Percentiles rank a stretch among this genome's conserved stretches.
Evolutionary conservation across 139 green algal genomes (phyloP).

Genomic region (Nannochloris sp.): DNA sequence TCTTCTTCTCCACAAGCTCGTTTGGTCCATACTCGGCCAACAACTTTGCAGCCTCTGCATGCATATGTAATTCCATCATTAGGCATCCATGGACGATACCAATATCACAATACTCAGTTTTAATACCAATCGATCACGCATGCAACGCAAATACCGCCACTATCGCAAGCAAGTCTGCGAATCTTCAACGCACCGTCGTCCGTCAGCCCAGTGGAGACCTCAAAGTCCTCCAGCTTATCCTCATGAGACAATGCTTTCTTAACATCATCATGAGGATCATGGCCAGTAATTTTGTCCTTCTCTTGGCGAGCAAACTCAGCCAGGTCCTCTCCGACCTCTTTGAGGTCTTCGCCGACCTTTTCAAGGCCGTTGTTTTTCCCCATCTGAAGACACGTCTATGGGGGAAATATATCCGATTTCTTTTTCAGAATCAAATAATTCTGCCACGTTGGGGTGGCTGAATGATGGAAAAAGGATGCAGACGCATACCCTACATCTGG

Average conservation of each 20-base stretch:
- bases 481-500: too few species aligned
- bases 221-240: neutral
- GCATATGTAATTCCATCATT: too few species aligned
- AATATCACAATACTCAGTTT: too few species aligned
- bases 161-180: too few species aligned
- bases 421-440: too few species aligned
- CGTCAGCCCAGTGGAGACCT: too few species aligned
- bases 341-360: slow-evolving; percentile 2
- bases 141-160: too few species aligned
- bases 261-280: neutral
- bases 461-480: too few species aligned
- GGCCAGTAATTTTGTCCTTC: neutral
- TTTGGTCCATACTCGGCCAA: slow-evolving; percentile 54
- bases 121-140: too few species aligned
- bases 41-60: slow-evolving; percentile 54
- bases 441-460: too few species aligned
- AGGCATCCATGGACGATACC: too few species aligned
- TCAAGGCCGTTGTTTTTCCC: neutral
- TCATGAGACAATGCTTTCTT: neutral
- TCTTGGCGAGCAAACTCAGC: neutral
- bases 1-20: slow-evolving; percentile 67
- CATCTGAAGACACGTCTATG: neutral
- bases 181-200: too few species aligned
- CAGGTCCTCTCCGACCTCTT: neutral
- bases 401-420: neutral